Evolutionary conservation across 208 protist genomes (phyloP).

Genomic region (Trypanosomatidae sp.): DNA sequence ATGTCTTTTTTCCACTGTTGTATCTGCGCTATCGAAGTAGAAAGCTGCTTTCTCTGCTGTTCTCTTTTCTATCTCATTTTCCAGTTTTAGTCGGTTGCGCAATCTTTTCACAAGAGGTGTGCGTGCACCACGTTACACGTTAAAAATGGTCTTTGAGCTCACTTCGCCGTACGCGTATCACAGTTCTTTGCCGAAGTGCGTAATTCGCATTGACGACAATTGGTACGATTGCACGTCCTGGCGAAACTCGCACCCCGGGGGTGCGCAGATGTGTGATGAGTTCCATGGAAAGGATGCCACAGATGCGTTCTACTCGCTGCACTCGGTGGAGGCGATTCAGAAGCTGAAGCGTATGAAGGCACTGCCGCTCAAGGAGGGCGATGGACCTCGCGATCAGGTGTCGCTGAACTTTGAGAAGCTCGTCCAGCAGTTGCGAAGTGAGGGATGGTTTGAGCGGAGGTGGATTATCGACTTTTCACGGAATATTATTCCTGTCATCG

Average conservation of each 20-base stretch:
- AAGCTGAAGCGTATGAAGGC: constrained; percentile 83
- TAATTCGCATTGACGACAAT: constrained; percentile 74
- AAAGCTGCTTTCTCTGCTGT: constrained; percentile 1
- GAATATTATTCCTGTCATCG: constrained; percentile 65
- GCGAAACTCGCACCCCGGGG: constrained; percentile 72
- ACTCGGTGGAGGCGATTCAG: constrained; percentile 72
- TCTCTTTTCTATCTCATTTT: background rate
- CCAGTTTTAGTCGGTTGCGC: background rate
- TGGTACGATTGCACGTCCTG: constrained; percentile 85
- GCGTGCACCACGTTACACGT: background rate
- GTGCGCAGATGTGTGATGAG: constrained; percentile 68
- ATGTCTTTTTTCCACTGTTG: background rate
- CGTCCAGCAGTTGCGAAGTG: constrained; percentile 47
- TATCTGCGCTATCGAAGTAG: background rate
- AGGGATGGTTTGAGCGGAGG: constrained; percentile 67
- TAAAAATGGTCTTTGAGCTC: constrained; percentile 56
- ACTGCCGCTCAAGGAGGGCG: constrained; percentile 59
- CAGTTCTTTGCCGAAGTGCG: constrained; percentile 68
- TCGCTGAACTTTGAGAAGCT: constrained; percentile 68
- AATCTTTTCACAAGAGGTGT: background rate
- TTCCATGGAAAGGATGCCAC: constrained; percentile 80
- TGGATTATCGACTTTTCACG: constrained; percentile 69
- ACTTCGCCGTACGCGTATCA: constrained; percentile 55
- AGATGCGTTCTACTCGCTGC: constrained; percentile 78
- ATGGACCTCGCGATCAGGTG: constrained; percentile 51